Base-by-base conservation (phyloP, 441 rosid genomes). In the Jatropha multifida region DNA sequence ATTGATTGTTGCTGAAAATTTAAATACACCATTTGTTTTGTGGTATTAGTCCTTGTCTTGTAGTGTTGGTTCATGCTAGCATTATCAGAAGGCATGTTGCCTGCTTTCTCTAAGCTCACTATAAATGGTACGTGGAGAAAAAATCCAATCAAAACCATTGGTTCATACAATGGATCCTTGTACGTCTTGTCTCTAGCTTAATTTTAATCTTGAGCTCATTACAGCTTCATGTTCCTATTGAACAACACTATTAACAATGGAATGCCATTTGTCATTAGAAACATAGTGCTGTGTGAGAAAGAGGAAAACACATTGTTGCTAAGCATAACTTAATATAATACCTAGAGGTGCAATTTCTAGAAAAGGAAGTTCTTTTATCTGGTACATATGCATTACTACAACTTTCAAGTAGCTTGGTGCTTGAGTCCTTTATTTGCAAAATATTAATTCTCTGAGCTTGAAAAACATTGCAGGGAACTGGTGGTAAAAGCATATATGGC, bases 401-500 rank as follows among this genome's bases (percentile, higher is more conserved):
- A 26, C 68, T 48, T 38, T 7, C 52, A 51, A n/a, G 5, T 60
- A 13, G 2, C 62, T 20, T n/a, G 17, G 62, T 23, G 38, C 67
- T n/a, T 55, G 13, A 12, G n/a, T 18, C 18, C 49, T 69, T 62
- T 60, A 20, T 37, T 46, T 26, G 11, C 17, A 68, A 48, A 77
- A 26, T 11, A 11, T 46, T 64, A 42, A 69, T 58, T 1, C 58
- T 65, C 49, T 15, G 62, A 56, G 27, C 10, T 13, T 64, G 41
- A 37, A 69, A 51, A 49, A 41, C 5, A 70, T 77, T 87, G 82
- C 90, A 96, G 99, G 99, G 99, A 81, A 94, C 98, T 79, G 99
- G 99, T 79, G 99, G 99, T 63, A 96, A 92, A 87, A 96, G 98
- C 86, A 90, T 96, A 56, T 96, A 92, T 60, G 98, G 99, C n/a